Base-by-base conservation (phyloP, 257 asterid genomes). In the Forsythia suspensa region DNA sequence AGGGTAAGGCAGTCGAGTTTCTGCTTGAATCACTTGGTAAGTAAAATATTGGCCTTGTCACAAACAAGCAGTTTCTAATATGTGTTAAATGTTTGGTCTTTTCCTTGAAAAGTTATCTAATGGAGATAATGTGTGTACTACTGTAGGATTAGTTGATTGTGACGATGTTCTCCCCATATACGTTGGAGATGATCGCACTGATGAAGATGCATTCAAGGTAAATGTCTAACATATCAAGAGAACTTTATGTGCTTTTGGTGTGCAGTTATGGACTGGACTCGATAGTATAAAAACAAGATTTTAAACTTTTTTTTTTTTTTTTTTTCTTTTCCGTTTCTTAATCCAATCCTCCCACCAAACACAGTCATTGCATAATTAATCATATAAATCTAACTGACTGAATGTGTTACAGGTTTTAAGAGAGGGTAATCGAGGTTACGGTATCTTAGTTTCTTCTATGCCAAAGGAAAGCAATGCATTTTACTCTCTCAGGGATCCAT, bases 171-270 rank as follows among this genome's bases (percentile, higher is more conserved):
- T 95, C 63, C 98, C 98, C 44, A 90, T 95, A 84, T 95, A 95
- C 55, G 85, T 92, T 75, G 98, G 98, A 80, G 98, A 95, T 83
- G 98, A 94, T 84, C 94, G 97, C 38, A 94, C 98, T 1, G 97
- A 94, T 71, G 98, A 94, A 86, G 98, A 95, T 76, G 98, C 98
- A 82, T 95, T 95, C 77, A 95, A 92, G 98, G 98, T 90, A 86
- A 77, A n/a, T 42, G n/a, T 48, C 5, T 48, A 13, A 48, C n/a
- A 48, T 13, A 48, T 48, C 57, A 48, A 48, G 57, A 48, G n/a
- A 48, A 18, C 57, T 3, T 13, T 48, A 4, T 13, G 57, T 48
- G n/a, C 57, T 48, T 48, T 48, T 6, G 0, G 18, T 48, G n/a
- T 4, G n/a, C 57, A 13, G n/a, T 13, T 48, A n/a, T 48, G 15